phyloP scores from a whole-genome alignment of 106 monocot species.

The Agapanthus africanus region DNA sequence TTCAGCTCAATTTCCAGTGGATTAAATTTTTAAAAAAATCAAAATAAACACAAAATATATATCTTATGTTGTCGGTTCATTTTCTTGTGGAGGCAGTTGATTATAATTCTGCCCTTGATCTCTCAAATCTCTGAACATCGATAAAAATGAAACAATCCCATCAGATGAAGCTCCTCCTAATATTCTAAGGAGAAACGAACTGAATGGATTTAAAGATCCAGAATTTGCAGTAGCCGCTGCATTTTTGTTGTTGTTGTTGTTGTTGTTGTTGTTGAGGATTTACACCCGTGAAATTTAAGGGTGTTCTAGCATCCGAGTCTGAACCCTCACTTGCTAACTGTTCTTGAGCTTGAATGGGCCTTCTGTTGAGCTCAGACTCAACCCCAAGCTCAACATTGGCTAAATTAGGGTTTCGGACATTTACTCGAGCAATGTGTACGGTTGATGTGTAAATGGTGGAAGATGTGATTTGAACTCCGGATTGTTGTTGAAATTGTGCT shows the following conservation, averaged over 20 bases:
- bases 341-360: slow-evolving; percentile 14
- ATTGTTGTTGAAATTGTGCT: slow-evolving; percentile 63
- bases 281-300: slow-evolving; percentile 18
- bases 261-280: slow-evolving; percentile 27
- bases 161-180: slow-evolving; percentile 84
- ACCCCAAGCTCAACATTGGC: too few relatives aligned
- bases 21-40: too few relatives aligned
- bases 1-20: too few relatives aligned
- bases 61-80: too few relatives aligned
- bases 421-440: slow-evolving; percentile 82
- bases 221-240: slow-evolving; percentile 22
- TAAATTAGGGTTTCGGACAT: slow-evolving; percentile 37
- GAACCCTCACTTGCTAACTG: slow-evolving; percentile 1
- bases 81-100: slow-evolving; percentile 28
- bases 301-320: slow-evolving; percentile 5
- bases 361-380: background rate
- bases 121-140: slow-evolving; percentile 85
- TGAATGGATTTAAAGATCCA: slow-evolving; percentile 69
- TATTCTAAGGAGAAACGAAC: slow-evolving; percentile 84
- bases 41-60: too few relatives aligned
- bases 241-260: too few relatives aligned
- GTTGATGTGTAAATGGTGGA: slow-evolving; percentile 93
- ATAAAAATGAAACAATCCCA: slow-evolving; percentile 80
- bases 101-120: slow-evolving; percentile 49
- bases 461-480: slow-evolving; percentile 84